Evolutionary conservation across 2,329 filamentous ascomycete genomes (phyloP).

Genomic region (Apiospora phragmitis): DNA sequence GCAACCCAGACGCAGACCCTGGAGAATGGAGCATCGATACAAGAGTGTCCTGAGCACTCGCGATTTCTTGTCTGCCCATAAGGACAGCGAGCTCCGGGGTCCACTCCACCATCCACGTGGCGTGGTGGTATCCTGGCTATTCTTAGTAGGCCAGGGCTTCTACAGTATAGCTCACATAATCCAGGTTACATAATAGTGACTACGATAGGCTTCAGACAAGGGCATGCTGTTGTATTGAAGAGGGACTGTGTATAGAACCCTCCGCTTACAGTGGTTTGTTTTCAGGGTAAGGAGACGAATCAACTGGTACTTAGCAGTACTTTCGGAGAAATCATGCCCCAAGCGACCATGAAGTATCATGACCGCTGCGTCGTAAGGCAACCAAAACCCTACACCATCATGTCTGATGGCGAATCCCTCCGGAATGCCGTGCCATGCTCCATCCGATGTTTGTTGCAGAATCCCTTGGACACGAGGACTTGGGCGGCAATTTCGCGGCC

Average conservation of each 20-base stretch:
- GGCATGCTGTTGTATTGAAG: neutral
- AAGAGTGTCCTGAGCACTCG: neutral
- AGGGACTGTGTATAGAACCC: neutral
- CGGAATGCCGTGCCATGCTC: neutral
- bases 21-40: neutral
- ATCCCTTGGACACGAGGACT: neutral
- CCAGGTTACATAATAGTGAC: neutral
- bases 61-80: neutral
- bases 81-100: neutral
- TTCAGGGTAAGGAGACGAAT: neutral
- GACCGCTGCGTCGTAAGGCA: neutral
- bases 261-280: neutral
- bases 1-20: neutral
- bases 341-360: neutral
- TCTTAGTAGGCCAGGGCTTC: neutral
- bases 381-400: neutral
- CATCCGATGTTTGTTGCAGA: neutral
- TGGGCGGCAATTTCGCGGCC: neutral
- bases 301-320: neutral
- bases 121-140: neutral
- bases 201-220: neutral
- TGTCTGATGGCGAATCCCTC: neutral
- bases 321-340: neutral
- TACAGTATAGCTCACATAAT: neutral
- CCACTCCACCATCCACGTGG: neutral